These are phyloP conservation scores for Sphaerulina musiva DNA, from an alignment of 2,329 filamentous ascomycete species.

Conservation along the genomic window DNA sequence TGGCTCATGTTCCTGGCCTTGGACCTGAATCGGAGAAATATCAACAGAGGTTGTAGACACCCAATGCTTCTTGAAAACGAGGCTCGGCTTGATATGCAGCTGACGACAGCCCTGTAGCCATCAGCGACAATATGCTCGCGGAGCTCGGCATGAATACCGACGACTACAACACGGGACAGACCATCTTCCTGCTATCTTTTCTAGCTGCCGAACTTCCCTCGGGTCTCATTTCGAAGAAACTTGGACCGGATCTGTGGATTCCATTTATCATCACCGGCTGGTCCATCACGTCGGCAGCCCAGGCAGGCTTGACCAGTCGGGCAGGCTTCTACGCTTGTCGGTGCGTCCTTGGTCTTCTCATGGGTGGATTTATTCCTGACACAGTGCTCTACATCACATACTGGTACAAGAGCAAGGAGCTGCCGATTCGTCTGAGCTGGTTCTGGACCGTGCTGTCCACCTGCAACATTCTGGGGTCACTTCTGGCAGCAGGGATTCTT, in stretches of 20 bases:
- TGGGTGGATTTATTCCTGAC: conserved; percentile 39
- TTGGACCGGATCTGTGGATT: conserved; percentile 43
- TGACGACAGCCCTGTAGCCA: conserved; percentile 16
- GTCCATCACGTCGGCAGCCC: conserved; percentile 36
- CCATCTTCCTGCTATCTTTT: conserved; percentile 27
- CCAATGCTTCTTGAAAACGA: neutral
- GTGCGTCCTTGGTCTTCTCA: conserved; percentile 37
- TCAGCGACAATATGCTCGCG: conserved; percentile 25
- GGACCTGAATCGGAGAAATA: conserved; percentile 28
- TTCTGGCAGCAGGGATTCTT: conserved; percentile 50
- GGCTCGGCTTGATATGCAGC: conserved; percentile 43
- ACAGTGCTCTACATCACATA: conserved; percentile 42
- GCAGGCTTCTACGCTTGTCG: conserved; percentile 35
- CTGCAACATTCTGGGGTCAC: conserved; percentile 33
- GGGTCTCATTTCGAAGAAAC: conserved; percentile 43
- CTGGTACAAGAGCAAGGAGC: conserved; percentile 33
- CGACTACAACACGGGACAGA: conserved; percentile 30
- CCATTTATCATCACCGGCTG: conserved; percentile 39
- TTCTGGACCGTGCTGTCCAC: conserved; percentile 36
- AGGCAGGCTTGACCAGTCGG: conserved; percentile 29
- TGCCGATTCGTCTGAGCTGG: conserved; percentile 39
- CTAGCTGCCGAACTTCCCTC: conserved; percentile 40
- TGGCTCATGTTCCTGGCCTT: conserved; percentile 28
- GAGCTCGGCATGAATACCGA: conserved; percentile 27
- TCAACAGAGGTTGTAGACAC: conserved; percentile 19